These are phyloP conservation scores for Diaporthe sp. DNA, from an alignment of 2,329 filamentous ascomycete genomes.

Conservation along the genomic window DNA sequence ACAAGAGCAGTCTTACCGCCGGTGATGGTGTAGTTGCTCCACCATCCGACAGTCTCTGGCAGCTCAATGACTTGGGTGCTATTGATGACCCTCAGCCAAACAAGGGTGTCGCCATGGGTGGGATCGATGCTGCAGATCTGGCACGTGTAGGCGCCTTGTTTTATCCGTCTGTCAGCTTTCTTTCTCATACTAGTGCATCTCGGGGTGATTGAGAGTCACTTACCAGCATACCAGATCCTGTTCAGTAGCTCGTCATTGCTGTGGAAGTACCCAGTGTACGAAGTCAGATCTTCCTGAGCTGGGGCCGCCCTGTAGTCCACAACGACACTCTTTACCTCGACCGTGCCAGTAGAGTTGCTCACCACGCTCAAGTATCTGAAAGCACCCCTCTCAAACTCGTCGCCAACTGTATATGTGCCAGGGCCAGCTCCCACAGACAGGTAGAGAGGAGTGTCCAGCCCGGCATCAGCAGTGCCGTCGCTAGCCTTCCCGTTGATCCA, in stretches of 20 bases:
- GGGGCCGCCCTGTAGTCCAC: conserved; percentile 58
- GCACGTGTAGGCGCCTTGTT: conserved; percentile 16
- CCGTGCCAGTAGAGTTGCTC: conserved; percentile 45
- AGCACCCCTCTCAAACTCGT: conserved; percentile 53
- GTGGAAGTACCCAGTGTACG: conserved; percentile 67
- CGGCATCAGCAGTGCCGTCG: conserved; percentile 52
- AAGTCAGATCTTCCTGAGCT: conserved; percentile 57
- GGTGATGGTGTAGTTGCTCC: conserved; percentile 49
- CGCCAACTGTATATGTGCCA: conserved; percentile 45
- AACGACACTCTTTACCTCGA: conserved; percentile 52
- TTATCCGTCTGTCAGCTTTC: not conserved
- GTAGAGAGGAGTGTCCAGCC: conserved; percentile 36
- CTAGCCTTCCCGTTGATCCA: conserved; percentile 62
- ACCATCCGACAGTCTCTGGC: conserved; percentile 33
- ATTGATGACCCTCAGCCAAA: conserved; percentile 35
- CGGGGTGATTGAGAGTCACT: conserved; percentile 53
- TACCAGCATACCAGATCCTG: conserved; percentile 68
- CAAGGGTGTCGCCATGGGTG: conserved; percentile 39
- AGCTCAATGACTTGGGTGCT: conserved; percentile 35
- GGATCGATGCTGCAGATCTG: conserved; percentile 40
- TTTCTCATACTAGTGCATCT: conserved; percentile 46
- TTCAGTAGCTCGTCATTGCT: conserved; percentile 64
- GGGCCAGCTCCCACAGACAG: conserved; percentile 35
- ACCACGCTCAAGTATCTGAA: conserved; percentile 56
- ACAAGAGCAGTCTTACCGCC: conserved; percentile 49